A percentile compares a stretch with the other conserved stretches of the same genome.
Conservation (phyloP, 2,329 filamentous ascomycete genomes). For the Cordyceps javanica region DNA sequence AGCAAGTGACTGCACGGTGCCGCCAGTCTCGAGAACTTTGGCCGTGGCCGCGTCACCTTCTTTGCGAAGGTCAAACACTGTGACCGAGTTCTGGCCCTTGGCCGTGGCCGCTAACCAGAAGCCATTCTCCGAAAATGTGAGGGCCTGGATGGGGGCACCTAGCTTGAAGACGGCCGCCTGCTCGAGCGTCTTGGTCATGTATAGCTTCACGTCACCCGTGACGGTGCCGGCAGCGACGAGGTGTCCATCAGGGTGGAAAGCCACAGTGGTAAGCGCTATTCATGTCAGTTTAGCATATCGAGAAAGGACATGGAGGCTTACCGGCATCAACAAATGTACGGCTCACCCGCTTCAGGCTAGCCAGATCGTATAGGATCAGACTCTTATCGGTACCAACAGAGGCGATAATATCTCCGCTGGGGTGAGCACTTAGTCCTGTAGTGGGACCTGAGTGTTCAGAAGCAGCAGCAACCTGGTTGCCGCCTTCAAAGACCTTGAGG, state of each 20-base stretch:
- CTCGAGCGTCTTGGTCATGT: conserved; percentile 74
- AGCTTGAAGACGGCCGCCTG: conserved; percentile 68
- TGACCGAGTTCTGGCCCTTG: conserved; percentile 70
- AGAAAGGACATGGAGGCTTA: conserved; percentile 39
- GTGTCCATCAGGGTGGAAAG: conserved; percentile 96
- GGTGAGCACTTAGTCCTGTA: conserved; percentile 73
- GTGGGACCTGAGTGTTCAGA: conserved; percentile 77
- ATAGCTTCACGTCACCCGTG: conserved; percentile 79
- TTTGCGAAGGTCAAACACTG: conserved; percentile 89
- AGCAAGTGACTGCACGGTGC: conserved; percentile 64
- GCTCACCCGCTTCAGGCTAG: conserved; percentile 59
- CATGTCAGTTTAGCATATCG: conserved; percentile 15
- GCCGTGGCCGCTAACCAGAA: conserved; percentile 87
- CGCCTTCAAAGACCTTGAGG: conserved; percentile 74
- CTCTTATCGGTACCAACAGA: conserved; percentile 90
- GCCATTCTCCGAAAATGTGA: conserved; percentile 93
- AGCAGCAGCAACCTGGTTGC: conserved; percentile 62
- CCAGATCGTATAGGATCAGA: conserved; percentile 81
- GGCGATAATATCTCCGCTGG: conserved; percentile 73
- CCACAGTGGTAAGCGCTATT: conserved; percentile 66
- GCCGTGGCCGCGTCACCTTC: conserved; percentile 73
- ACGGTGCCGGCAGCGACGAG: conserved; percentile 79
- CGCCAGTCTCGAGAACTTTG: conserved; percentile 82
- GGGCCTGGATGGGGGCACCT: conserved; percentile 62
- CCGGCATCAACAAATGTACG: conserved; percentile 75